Evolutionary conservation across 2,329 filamentous ascomycete genomes (phyloP).

Genomic region (Pseudofabraea citricarpa): DNA sequence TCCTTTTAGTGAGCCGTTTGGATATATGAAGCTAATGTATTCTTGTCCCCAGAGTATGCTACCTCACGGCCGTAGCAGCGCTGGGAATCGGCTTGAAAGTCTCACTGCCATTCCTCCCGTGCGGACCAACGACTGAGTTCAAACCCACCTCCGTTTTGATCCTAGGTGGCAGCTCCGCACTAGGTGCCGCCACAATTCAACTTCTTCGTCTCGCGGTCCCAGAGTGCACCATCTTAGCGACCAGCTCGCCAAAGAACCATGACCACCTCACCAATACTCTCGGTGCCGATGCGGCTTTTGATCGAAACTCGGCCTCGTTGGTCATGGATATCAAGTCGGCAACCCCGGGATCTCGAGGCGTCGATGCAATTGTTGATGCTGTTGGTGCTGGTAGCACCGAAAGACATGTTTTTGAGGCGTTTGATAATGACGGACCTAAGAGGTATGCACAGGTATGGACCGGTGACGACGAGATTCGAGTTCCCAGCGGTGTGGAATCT

Average conservation of each 20-base stretch:
- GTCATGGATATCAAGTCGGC: conserved; percentile 3
- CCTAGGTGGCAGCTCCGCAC: conserved; percentile 9
- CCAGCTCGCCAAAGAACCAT: conserved; percentile 9
- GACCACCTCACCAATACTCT: conserved; percentile 3
- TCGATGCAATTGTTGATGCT: conserved; percentile 9
- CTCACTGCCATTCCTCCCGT: conserved; percentile 1
- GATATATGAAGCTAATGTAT: neutral
- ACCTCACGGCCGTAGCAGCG: conserved; percentile 5
- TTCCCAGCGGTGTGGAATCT: conserved; percentile 5
- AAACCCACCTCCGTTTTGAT: conserved; percentile 6
- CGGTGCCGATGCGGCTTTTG: conserved; percentile 4
- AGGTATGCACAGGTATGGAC: conserved; percentile 10
- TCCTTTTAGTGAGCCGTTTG: too few species aligned
- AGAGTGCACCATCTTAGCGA: conserved; percentile 3
- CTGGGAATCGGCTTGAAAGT: conserved; percentile 6
- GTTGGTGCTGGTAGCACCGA: conserved; percentile 6
- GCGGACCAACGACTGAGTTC: neutral
- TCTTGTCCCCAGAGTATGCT: conserved; percentile 6
- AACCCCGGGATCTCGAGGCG: conserved; percentile 2
- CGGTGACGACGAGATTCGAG: conserved; percentile 5
- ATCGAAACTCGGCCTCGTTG: conserved; percentile 1
- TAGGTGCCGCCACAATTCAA: conserved; percentile 9
- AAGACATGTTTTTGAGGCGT: conserved; percentile 4
- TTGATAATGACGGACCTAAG: conserved; percentile 6
- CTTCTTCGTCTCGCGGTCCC: conserved; percentile 9